Percentiles rank a stretch among this genome's conserved stretches.
Evolutionary conservation across 139 green algal species (phyloP).

Genomic region (Diplosphaera chodatii): DNA sequence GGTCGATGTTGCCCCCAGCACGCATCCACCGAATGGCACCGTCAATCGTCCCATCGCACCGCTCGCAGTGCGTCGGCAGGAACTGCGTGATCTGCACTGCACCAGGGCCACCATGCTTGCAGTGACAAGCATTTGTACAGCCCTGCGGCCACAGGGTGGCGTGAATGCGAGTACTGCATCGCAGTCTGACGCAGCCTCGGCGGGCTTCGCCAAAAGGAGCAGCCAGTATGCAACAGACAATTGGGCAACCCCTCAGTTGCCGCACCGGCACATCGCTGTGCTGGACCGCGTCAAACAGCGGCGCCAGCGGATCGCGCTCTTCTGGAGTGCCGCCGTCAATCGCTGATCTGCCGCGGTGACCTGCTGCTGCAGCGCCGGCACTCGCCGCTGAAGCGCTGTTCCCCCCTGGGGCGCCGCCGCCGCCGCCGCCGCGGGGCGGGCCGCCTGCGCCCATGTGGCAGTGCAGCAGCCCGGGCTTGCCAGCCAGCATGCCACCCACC

Average conservation of each 20-base stretch:
- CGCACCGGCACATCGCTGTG: neutral
- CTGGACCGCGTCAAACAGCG: conserved; percentile 21
- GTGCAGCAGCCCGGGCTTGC: conserved; percentile 33
- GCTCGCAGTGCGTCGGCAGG: conserved; percentile 31
- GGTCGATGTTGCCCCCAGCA: conserved; percentile 24
- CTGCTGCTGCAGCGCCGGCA: too few species aligned
- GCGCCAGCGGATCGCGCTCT: conserved; percentile 4
- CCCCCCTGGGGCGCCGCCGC: too few species aligned
- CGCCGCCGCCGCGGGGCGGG: too few species aligned
- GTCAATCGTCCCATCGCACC: conserved; percentile 11
- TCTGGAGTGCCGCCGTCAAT: too few species aligned
- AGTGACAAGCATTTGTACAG: too few species aligned
- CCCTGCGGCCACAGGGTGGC: too few species aligned
- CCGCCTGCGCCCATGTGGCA: conserved; percentile 30
- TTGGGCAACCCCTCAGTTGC: neutral
- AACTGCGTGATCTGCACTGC: conserved; percentile 23
- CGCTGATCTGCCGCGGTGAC: too few species aligned
- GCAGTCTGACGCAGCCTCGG: too few species aligned
- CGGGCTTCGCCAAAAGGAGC: too few species aligned
- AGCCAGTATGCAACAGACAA: neutral
- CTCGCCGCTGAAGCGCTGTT: too few species aligned
- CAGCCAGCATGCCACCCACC: conserved; percentile 39
- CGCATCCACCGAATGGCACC: conserved; percentile 20
- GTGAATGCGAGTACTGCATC: too few species aligned
- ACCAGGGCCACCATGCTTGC: too few species aligned